A percentile compares a stretch with the other conserved stretches of the same genome.
These are phyloP conservation scores for Trichoderma aggressivum DNA, from an alignment of 2,329 filamentous ascomycete species.

Conservation along the genomic window DNA sequence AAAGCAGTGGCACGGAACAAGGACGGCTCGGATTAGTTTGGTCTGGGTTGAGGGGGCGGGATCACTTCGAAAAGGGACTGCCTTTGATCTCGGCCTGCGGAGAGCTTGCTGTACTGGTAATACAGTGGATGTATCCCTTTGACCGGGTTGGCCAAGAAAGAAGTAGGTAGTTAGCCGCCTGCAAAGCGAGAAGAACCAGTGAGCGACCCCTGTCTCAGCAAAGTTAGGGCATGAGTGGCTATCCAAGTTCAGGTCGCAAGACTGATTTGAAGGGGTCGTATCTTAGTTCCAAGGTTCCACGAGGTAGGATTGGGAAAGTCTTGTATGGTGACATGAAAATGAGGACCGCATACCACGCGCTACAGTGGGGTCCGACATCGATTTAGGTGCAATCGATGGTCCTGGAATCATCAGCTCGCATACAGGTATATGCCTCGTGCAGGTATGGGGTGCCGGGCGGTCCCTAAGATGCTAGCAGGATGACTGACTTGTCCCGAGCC, in stretches of 20 bases:
- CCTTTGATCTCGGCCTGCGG: constrained; percentile 13
- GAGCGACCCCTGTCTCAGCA: constrained; percentile 16
- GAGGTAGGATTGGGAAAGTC: constrained; percentile 21
- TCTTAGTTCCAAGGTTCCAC: constrained; percentile 21
- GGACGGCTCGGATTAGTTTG: constrained; percentile 6
- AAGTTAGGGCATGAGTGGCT: constrained; percentile 19
- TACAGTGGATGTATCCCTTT: constrained; percentile 15
- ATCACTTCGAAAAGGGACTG: constrained; percentile 10
- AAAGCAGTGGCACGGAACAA: constrained; percentile 1
- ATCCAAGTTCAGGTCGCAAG: constrained; percentile 17
- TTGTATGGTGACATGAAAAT: constrained; percentile 20
- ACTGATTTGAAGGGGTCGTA: constrained; percentile 20
- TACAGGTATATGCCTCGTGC: constrained; percentile 17
- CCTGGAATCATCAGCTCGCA: constrained; percentile 18
- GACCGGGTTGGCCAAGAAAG: constrained; percentile 13
- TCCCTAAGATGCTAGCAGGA: constrained; percentile 17
- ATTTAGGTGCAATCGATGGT: constrained; percentile 18
- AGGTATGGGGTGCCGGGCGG: constrained; percentile 14
- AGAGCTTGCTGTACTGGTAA: background rate
- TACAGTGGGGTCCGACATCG: constrained; percentile 11
- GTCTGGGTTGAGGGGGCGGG: constrained; percentile 14
- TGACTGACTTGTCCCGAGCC: constrained; percentile 9
- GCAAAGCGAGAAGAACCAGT: constrained; percentile 24
- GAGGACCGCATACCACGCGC: constrained; percentile 9
- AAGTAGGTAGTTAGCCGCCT: constrained; percentile 20